Evolutionary conservation across 2,329 filamentous ascomycete genomes (phyloP).

Genomic region (Colletotrichum sp.): DNA sequence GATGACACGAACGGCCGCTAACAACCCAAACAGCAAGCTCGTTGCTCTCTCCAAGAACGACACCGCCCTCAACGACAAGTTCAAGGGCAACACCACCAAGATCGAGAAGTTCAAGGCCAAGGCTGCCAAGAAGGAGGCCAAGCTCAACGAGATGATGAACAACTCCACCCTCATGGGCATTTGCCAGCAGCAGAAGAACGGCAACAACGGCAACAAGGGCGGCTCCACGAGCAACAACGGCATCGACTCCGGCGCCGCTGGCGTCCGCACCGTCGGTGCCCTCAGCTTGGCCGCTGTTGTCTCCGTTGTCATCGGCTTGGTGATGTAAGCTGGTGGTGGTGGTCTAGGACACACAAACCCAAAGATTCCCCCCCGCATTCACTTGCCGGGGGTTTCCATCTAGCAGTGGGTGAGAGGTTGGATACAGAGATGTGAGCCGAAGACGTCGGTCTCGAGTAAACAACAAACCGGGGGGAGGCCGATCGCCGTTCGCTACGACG

Average conservation of each 20-base stretch:
- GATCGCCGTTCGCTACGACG: neutral
- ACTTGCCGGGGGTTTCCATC: neutral
- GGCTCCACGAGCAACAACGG: constrained; percentile 12
- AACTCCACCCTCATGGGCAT: constrained; percentile 37
- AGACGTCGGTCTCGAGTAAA: neutral
- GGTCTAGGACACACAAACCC: neutral
- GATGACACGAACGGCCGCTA: neutral
- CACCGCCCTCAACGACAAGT: constrained; percentile 31
- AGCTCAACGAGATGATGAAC: constrained; percentile 28
- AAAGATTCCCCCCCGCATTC: neutral
- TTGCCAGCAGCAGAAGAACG: constrained; percentile 19
- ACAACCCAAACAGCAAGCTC: constrained; percentile 1
- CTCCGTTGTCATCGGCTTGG: constrained; percentile 6
- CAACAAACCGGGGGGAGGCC: neutral
- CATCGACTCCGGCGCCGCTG: constrained; percentile 11
- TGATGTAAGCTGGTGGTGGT: constrained; percentile 5
- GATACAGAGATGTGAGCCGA: neutral
- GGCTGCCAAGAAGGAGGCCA: constrained; percentile 16
- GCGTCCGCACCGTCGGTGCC: constrained; percentile 3
- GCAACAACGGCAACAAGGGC: constrained; percentile 1
- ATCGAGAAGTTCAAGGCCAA: constrained; percentile 36
- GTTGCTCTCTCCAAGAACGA: constrained; percentile 23
- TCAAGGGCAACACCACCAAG: constrained; percentile 39
- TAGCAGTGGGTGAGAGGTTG: neutral
- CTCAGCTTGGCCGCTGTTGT: constrained; percentile 12